A percentile compares a stretch with the other conserved stretches of the same genome.
Evolutionary conservation across 73 alveolate species (phyloP).

Genomic region (Paramecium tetraurelia): DNA sequence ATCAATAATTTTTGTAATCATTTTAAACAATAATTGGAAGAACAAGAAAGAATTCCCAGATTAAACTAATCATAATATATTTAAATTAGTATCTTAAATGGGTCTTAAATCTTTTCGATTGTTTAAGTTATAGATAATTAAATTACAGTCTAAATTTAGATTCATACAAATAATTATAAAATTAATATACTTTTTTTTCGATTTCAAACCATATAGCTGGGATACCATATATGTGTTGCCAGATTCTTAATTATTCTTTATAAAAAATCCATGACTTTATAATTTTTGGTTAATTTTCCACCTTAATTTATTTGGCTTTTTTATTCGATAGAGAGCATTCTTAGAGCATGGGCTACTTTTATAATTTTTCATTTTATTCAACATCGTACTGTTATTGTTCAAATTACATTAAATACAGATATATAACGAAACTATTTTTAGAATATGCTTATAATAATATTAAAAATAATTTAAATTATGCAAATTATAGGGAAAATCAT

Average conservation of each 20-base stretch:
- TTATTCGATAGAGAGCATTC: too few relatives aligned
- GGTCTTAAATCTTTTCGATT: not conserved
- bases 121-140: too few relatives aligned
- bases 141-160: not conserved
- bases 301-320: too few relatives aligned
- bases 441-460: not conserved
- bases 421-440: not conserved
- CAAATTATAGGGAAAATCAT: not conserved
- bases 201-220: too few relatives aligned
- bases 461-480: not conserved
- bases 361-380: too few relatives aligned
- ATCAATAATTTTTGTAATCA: not conserved
- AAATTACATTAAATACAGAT: not conserved
- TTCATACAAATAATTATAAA: not conserved
- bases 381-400: not conserved
- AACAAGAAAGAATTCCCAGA: not conserved
- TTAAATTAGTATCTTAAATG: not conserved
- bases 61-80: too few relatives aligned
- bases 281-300: too few relatives aligned
- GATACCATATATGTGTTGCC: too few relatives aligned
- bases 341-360: too few relatives aligned
- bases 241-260: too few relatives aligned
- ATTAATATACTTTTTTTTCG: not conserved
- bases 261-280: too few relatives aligned
- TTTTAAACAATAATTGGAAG: not conserved